Conservation (phyloP, 768 basidiomycete species). For the Thelephora aurantiotincta region DNA sequence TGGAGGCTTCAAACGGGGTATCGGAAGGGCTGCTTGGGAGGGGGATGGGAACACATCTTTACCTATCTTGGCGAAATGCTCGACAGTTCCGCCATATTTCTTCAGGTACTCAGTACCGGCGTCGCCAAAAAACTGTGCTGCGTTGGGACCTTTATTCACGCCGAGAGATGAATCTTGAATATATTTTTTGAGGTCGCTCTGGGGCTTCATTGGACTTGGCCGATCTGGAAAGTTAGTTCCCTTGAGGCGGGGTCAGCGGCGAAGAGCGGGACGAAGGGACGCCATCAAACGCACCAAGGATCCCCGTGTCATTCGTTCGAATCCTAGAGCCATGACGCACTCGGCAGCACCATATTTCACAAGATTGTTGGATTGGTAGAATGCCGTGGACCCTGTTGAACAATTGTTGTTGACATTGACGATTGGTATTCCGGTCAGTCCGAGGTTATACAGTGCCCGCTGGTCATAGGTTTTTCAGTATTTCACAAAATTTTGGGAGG, state of each 20-base stretch:
- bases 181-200: constrained; percentile 28
- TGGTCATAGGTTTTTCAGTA: constrained; percentile 15
- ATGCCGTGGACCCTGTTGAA: constrained; percentile 67
- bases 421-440: constrained; percentile 73
- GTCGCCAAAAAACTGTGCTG: constrained; percentile 65
- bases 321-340: constrained; percentile 73
- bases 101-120: constrained; percentile 63
- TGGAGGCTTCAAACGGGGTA: constrained; percentile 35
- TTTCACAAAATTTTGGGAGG: background rate
- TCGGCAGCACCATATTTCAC: constrained; percentile 59
- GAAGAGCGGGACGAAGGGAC: too few species aligned
- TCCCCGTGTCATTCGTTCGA: constrained; percentile 74
- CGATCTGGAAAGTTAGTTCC: constrained; percentile 48
- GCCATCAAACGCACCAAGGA: constrained; percentile 23
- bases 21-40: background rate
- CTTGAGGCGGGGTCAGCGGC: too few species aligned
- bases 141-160: constrained; percentile 51
- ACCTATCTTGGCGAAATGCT: constrained; percentile 71
- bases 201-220: constrained; percentile 30
- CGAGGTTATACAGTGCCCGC: constrained; percentile 72
- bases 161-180: constrained; percentile 35
- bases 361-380: constrained; percentile 58
- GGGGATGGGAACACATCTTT: background rate
- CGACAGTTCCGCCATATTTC: constrained; percentile 53
- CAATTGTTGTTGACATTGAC: constrained; percentile 85